phyloP scores from a whole-genome alignment of 192 early-diverging fungal species.

The Spizellomyces punctatus region DNA sequence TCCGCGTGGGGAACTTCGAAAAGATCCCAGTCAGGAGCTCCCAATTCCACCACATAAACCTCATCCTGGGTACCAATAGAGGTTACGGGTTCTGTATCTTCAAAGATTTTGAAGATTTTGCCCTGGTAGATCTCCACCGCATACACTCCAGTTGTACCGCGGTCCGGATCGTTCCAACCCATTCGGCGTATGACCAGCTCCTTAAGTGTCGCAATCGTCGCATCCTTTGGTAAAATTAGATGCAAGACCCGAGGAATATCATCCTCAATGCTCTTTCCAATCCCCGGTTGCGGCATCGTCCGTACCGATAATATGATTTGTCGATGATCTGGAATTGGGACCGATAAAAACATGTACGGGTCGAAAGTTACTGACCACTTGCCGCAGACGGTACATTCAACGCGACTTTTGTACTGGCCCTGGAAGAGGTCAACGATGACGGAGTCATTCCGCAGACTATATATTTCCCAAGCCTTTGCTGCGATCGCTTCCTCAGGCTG shows the following conservation, averaged over 20 bases:
- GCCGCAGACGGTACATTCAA: constrained; percentile 58
- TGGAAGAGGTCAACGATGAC: constrained; percentile 77
- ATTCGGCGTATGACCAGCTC: constrained; percentile 58
- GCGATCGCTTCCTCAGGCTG: constrained; percentile 71
- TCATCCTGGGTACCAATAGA: constrained; percentile 38
- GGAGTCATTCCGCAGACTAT: constrained; percentile 77
- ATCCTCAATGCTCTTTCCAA: neutral
- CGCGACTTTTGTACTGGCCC: constrained; percentile 67
- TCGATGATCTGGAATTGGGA: constrained; percentile 74
- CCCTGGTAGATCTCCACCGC: constrained; percentile 54
- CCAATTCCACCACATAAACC: constrained; percentile 39
- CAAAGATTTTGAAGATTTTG: constrained; percentile 60
- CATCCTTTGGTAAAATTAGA: constrained; percentile 66
- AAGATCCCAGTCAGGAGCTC: constrained; percentile 32
- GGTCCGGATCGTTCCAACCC: constrained; percentile 38
- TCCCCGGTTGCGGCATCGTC: constrained; percentile 7
- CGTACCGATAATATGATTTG: constrained; percentile 48
- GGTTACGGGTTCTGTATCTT: constrained; percentile 50
- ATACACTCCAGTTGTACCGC: constrained; percentile 30
- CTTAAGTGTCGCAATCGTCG: constrained; percentile 62
- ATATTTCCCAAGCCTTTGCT: constrained; percentile 70
- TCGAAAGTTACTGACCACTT: constrained; percentile 78
- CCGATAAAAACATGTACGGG: constrained; percentile 76
- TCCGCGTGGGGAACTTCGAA: constrained; percentile 10
- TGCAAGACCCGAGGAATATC: constrained; percentile 42